These are phyloP conservation scores for Apostasia shenzhenica DNA, from an alignment of 106 monocot genomes.

Conservation along the genomic window DNA sequence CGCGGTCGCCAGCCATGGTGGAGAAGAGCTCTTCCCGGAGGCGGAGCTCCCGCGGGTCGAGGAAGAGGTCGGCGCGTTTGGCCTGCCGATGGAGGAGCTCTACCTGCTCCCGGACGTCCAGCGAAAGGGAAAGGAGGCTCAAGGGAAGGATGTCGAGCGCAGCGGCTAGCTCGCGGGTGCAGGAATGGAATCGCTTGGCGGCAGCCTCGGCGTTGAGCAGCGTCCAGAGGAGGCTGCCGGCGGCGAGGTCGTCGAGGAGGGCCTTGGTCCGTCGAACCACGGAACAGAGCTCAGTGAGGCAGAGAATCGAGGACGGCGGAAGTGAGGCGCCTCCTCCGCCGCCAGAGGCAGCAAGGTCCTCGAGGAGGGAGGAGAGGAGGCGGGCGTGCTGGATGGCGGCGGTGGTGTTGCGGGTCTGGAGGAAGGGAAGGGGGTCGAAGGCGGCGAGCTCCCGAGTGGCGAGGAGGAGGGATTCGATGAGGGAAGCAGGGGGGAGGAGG, in stretches of 20 bases:
- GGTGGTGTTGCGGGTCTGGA: conserved; percentile 34
- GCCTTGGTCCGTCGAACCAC: conserved; percentile 22
- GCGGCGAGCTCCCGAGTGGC: conserved; percentile 16
- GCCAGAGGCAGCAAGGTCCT: conserved; percentile 12
- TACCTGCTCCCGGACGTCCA: conserved; percentile 31
- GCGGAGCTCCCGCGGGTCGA: conserved; percentile 16
- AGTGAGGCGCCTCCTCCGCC: not conserved
- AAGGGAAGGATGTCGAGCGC: conserved; percentile 41
- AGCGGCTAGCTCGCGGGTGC: conserved; percentile 15
- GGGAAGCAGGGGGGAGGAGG: conserved; percentile 29
- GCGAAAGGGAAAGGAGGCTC: conserved; percentile 16
- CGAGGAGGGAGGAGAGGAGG: conserved; percentile 29
- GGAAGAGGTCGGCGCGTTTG: conserved; percentile 13
- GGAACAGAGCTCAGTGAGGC: conserved; percentile 38
- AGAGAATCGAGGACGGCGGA: conserved; percentile 26
- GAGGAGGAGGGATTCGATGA: conserved; percentile 34
- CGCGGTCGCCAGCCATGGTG: conserved; percentile 5
- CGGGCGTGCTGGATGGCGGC: conserved; percentile 11
- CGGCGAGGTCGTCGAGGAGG: conserved; percentile 13
- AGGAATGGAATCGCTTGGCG: conserved; percentile 15
- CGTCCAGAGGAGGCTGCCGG: conserved; percentile 24
- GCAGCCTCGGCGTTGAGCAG: conserved; percentile 18
- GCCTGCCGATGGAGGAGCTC: conserved; percentile 32
- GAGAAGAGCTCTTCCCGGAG: conserved; percentile 25
- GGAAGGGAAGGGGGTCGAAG: conserved; percentile 6